Conservation (phyloP, 2,329 filamentous ascomycete species). For the Ceratocystis ficicola region DNA sequence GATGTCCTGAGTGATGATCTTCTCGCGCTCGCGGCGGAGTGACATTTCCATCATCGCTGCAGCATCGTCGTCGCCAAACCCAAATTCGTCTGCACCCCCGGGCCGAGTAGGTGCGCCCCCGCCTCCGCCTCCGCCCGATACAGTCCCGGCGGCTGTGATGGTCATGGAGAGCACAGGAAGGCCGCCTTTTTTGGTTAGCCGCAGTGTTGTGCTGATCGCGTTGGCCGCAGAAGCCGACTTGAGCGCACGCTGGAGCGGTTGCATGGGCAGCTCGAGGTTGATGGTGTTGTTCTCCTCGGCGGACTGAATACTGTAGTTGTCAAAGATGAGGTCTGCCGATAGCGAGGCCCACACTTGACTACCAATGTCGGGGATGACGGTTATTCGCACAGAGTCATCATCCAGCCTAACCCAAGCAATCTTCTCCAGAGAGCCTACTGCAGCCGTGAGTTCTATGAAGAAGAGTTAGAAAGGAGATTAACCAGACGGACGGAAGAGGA, state of each 20-base stretch:
- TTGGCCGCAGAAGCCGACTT: constrained; percentile 61
- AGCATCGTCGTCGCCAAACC: constrained; percentile 30
- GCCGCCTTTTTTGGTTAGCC: constrained; percentile 85
- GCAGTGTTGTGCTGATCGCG: constrained; percentile 68
- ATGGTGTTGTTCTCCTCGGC: constrained; percentile 75
- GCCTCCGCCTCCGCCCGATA: constrained; percentile 32
- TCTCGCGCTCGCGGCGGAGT: constrained; percentile 63
- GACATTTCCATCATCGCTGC: constrained; percentile 44
- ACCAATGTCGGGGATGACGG: constrained; percentile 85
- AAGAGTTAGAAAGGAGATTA: constrained; percentile 7
- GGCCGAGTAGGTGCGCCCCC: constrained; percentile 23
- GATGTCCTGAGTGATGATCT: constrained; percentile 87
- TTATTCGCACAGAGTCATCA: constrained; percentile 80
- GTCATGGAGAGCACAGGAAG: constrained; percentile 80
- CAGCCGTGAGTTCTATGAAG: constrained; percentile 48
- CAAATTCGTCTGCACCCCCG: constrained; percentile 21
- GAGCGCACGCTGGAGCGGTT: constrained; percentile 77
- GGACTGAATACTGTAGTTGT: constrained; percentile 73
- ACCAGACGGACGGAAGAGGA: not conserved
- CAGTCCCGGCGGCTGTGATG: constrained; percentile 62
- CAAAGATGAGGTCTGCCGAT: constrained; percentile 72
- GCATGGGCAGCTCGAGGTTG: constrained; percentile 89
- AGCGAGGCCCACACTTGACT: constrained; percentile 86
- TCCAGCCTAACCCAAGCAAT: constrained; percentile 85
- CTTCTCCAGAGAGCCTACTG: constrained; percentile 58